Conservation (phyloP, 257 asterid genomes). For the Anisodus tanguticus region DNA sequence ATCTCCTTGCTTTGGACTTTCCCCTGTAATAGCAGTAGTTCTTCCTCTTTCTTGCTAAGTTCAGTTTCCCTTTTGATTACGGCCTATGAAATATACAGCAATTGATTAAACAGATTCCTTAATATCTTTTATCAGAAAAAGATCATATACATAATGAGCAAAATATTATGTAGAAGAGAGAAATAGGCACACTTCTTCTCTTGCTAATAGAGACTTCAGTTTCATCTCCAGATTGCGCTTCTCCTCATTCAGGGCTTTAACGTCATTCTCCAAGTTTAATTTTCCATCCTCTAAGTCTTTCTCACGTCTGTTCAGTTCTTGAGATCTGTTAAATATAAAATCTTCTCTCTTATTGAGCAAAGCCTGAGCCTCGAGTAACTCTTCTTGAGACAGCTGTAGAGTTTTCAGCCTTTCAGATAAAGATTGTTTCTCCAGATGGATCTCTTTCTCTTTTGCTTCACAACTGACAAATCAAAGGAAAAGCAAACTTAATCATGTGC, state of each 20-base stretch:
- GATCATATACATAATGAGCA: constrained; percentile 33
- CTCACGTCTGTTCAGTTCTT: constrained; percentile 65
- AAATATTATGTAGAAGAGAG: constrained; percentile 26
- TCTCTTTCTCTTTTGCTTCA: constrained; percentile 85
- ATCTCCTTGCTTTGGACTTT: constrained; percentile 68
- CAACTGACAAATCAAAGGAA: constrained; percentile 49
- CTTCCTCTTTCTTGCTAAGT: constrained; percentile 79
- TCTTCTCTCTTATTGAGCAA: constrained; percentile 89
- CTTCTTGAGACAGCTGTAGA: constrained; percentile 77
- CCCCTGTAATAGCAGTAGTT: constrained; percentile 62
- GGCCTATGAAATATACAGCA: constrained; percentile 50
- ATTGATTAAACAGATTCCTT: not conserved
- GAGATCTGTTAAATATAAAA: constrained; percentile 61
- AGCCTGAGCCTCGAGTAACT: constrained; percentile 80
- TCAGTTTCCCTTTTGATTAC: constrained; percentile 59
- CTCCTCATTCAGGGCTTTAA: constrained; percentile 53
- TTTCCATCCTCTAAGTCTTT: constrained; percentile 66
- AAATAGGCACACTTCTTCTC: constrained; percentile 72
- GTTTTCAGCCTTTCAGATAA: constrained; percentile 73
- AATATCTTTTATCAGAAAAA: not conserved
- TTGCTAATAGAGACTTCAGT: constrained; percentile 61
- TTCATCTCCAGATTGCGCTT: constrained; percentile 57
- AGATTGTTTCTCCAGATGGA: constrained; percentile 76
- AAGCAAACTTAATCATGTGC: constrained; percentile 30
- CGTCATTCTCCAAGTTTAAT: constrained; percentile 60